Conservation (phyloP, 2,329 filamentous ascomycete genomes). For the Pleomassaria siparia region DNA sequence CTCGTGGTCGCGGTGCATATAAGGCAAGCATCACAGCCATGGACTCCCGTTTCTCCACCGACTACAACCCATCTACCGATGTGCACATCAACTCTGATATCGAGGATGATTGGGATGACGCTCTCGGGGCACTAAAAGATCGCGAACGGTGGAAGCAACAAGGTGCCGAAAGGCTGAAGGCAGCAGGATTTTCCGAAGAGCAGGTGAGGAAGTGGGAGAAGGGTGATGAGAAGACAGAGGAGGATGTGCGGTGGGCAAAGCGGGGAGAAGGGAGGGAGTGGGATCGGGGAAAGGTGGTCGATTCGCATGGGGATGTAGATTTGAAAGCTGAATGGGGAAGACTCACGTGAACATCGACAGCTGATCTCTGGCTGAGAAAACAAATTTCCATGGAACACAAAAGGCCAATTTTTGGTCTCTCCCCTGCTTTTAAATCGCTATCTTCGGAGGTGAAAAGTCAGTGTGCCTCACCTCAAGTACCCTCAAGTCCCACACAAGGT, state of each 20-base stretch:
- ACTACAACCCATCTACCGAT: constrained; percentile 62
- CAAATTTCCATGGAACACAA: too few relatives aligned
- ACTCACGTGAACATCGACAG: constrained; percentile 28
- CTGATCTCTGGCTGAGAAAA: too few relatives aligned
- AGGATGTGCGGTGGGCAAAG: constrained; percentile 72
- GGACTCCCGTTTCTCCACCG: constrained; percentile 75
- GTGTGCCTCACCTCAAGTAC: too few relatives aligned
- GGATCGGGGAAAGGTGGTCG: constrained; percentile 65
- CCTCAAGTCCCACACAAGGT: too few relatives aligned
- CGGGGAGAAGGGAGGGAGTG: constrained; percentile 68
- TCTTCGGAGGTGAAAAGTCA: too few relatives aligned
- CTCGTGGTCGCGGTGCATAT: constrained; percentile 33
- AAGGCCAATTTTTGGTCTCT: too few relatives aligned
- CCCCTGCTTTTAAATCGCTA: too few relatives aligned
- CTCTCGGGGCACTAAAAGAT: constrained; percentile 75
- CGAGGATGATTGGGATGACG: constrained; percentile 75
- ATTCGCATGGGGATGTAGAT: constrained; percentile 56
- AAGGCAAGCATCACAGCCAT: constrained; percentile 58
- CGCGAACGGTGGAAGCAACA: constrained; percentile 75
- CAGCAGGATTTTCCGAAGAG: constrained; percentile 76
- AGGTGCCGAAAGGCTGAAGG: constrained; percentile 73
- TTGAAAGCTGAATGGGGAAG: constrained; percentile 53
- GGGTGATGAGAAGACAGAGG: constrained; percentile 61
- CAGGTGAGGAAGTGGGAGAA: constrained; percentile 73
- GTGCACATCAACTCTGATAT: constrained; percentile 52